phyloP scores from a whole-genome alignment of 23 red algal genomes.

The Cyanidioschyzon merolae region DNA sequence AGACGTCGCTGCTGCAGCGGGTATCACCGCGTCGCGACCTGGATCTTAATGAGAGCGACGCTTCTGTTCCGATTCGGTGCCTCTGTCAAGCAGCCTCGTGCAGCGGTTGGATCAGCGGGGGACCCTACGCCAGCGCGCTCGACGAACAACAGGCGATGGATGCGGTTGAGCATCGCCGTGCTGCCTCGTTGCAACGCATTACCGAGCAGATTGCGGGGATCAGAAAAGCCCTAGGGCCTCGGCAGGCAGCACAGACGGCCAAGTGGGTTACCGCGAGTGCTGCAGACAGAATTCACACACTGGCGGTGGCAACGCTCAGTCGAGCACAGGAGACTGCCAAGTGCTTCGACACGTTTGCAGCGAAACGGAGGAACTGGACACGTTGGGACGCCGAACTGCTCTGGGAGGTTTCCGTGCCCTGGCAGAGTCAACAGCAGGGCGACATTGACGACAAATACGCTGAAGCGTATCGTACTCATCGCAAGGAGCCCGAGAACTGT shows the following conservation, averaged over 20 bases:
- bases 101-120: slow-evolving; percentile 11
- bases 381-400: slow-evolving; percentile 2
- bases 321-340: background rate
- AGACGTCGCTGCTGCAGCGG: no score
- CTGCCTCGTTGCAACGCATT: background rate
- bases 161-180: background rate
- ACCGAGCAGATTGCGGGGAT: background rate
- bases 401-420: background rate
- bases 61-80: background rate
- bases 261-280: background rate
- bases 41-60: background rate
- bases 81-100: background rate
- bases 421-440: background rate
- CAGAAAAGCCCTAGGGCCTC: background rate
- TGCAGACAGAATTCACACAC: background rate
- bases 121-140: background rate
- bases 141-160: background rate
- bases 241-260: background rate
- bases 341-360: background rate
- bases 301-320: background rate
- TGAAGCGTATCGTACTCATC: background rate
- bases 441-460: background rate
- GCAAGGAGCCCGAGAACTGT: background rate
- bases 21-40: background rate
- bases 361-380: background rate